Percentiles rank a stretch among this genome's conserved stretches.
Conservation (phyloP, 2,329 filamentous ascomycete species). For the Ceratocystis destructans region DNA sequence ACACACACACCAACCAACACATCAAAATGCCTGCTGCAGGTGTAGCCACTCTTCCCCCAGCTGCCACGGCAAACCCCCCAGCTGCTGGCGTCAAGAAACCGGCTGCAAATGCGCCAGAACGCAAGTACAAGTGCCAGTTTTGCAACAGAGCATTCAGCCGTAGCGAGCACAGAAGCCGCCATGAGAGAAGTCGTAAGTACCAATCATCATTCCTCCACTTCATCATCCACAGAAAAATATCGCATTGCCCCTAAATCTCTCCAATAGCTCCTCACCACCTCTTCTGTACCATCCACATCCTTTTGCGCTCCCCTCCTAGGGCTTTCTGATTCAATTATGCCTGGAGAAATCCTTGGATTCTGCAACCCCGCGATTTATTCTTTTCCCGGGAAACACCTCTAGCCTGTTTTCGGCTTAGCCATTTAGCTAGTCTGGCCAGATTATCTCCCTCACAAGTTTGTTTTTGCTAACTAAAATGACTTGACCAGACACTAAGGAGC, state of each 20-base stretch:
- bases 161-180: constrained; percentile 90
- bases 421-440: constrained; percentile 8
- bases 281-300: not conserved
- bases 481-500: constrained; percentile 79
- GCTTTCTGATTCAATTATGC: constrained; percentile 5
- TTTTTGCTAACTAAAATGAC: constrained; percentile 17
- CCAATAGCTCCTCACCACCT: too few relatives aligned
- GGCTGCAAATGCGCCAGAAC: constrained; percentile 50
- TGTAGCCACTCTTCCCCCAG: constrained; percentile 54
- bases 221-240: too few relatives aligned
- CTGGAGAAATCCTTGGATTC: not conserved
- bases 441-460: not conserved
- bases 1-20: constrained; percentile 23
- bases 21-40: constrained; percentile 55
- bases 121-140: constrained; percentile 99
- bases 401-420: not conserved
- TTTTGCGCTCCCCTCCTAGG: not conserved
- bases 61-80: constrained; percentile 61
- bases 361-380: not conserved
- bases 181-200: constrained; percentile 93
- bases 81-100: constrained; percentile 29
- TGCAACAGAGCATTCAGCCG: constrained; percentile 95
- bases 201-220: constrained; percentile 9
- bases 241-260: too few relatives aligned
- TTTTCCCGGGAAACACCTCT: constrained; percentile 1